Evolutionary conservation across 2,329 filamentous ascomycete genomes (phyloP).

Genomic region (Cordyceps fumosorosea): DNA sequence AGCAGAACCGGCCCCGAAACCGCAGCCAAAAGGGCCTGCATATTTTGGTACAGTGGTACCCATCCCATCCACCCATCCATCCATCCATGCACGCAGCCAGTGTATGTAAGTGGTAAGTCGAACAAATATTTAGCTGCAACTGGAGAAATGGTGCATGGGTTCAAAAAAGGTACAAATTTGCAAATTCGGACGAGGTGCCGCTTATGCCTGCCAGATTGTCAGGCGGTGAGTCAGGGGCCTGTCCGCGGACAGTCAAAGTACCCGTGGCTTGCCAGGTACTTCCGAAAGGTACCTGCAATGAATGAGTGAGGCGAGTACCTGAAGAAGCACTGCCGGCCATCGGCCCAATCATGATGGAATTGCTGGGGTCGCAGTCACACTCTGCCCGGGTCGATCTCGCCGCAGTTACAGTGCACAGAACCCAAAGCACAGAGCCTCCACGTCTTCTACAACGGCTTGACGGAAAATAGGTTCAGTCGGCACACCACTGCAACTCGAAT

Average conservation of each 20-base stretch:
- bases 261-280: too few species aligned
- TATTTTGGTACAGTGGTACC: background rate
- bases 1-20: constrained; percentile 16
- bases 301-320: too few species aligned
- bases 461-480: background rate
- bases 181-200: background rate
- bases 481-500: background rate
- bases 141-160: background rate
- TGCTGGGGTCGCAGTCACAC: background rate
- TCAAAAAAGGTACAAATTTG: background rate
- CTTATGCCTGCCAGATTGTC: background rate
- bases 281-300: too few species aligned
- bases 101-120: too few species aligned
- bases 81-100: too few species aligned
- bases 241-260: background rate
- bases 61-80: too few species aligned
- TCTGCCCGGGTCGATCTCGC: background rate
- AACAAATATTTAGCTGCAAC: too few species aligned
- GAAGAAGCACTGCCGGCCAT: too few species aligned
- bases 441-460: background rate
- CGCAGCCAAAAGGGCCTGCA: constrained; percentile 6
- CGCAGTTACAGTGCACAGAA: background rate
- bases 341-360: too few species aligned
- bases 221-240: background rate
- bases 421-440: background rate